Base-by-base conservation (phyloP, 345 rosid species). In the Hirschfeldia incana region DNA sequence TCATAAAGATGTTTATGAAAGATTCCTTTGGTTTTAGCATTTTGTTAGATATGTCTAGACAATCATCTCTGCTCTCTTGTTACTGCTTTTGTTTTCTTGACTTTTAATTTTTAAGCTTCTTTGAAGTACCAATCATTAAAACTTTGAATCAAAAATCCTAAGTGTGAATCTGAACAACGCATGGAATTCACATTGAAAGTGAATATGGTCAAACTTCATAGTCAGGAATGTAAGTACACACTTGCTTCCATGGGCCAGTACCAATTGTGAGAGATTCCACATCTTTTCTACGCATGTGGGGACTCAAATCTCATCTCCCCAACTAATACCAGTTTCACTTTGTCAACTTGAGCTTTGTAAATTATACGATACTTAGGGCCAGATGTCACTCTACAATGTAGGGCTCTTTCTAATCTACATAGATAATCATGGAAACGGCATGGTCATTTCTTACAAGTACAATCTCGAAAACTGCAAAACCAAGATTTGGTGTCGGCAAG, bases 401-500 rank as follows among this genome's bases (percentile, higher is more conserved):
- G 7, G 13, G 17, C 13, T 72, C 42, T 1, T 60, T 7, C 44
- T 60, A 7, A 8, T 36, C 51, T 46, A 69, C 37, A 12, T 2
- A 17, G 13, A 28, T 59, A 74, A 66, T 37, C 44, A 39, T 75
- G 3, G 32, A 36, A 77, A 51, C 13, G 59, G 58, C 6, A 49
- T 51, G 57, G 27, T 53, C 27, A 6, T 16, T 53, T 13, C 16
- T n/a, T 11, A 36, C 0, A 53, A 53, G 27, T 53, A 53, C 60
- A 53, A 53, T 53, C 60, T 53, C 60, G 82, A 67, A 73, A 59
- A 21, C 27, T 78, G 69, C 30, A 73, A 55, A 73, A 58, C 69
- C 3, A 78, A 72, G 73, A 67, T 72, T 58, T 66, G 69, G 36
- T 78, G 82, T 78, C 82, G 82, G 77, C 63, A 55, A 39, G 51